Percentiles rank a stretch among this genome's conserved stretches.
phyloP scores from a whole-genome alignment of 2,329 filamentous ascomycete species.

The Cladosporium sp. region DNA sequence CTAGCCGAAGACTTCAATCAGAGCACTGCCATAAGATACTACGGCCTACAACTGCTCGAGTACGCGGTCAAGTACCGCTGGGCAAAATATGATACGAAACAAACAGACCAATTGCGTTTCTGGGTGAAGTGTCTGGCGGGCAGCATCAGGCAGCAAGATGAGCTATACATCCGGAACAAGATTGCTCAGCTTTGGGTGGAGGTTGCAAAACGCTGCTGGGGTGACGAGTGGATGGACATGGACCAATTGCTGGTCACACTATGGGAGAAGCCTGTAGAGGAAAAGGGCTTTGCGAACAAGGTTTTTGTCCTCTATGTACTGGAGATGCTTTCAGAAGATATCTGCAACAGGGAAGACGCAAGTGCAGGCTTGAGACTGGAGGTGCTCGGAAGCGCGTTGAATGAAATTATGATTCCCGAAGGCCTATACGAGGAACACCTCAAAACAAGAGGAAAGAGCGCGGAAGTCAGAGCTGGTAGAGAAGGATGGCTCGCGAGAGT shows the following conservation, averaged over 20 bases:
- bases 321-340: slow-evolving; percentile 88
- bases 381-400: slow-evolving; percentile 78
- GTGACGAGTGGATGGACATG: slow-evolving; percentile 86
- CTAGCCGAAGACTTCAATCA: slow-evolving; percentile 73
- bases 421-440: slow-evolving; percentile 67
- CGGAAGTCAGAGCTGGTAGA: slow-evolving; percentile 67
- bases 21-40: slow-evolving; percentile 81
- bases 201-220: slow-evolving; percentile 85
- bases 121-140: slow-evolving; percentile 78
- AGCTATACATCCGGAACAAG: slow-evolving; percentile 84
- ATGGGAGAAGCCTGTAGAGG: slow-evolving; percentile 53
- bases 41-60: slow-evolving; percentile 86
- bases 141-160: slow-evolving; percentile 65
- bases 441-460: slow-evolving; percentile 58
- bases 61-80: slow-evolving; percentile 83
- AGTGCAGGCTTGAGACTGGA: slow-evolving; percentile 78
- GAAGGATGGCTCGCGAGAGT: slow-evolving; percentile 86
- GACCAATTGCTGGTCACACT: slow-evolving; percentile 74
- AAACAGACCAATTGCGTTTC: slow-evolving; percentile 63
- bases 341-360: slow-evolving; percentile 83
- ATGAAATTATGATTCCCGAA: slow-evolving; percentile 87
- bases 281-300: slow-evolving; percentile 57
- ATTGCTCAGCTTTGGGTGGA: slow-evolving; percentile 93
- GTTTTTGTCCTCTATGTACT: slow-evolving; percentile 83
- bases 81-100: slow-evolving; percentile 64